Conservation (phyloP, 1,284 basidiomycete genomes). For the Austroboletus olivaceoglutinosus region DNA sequence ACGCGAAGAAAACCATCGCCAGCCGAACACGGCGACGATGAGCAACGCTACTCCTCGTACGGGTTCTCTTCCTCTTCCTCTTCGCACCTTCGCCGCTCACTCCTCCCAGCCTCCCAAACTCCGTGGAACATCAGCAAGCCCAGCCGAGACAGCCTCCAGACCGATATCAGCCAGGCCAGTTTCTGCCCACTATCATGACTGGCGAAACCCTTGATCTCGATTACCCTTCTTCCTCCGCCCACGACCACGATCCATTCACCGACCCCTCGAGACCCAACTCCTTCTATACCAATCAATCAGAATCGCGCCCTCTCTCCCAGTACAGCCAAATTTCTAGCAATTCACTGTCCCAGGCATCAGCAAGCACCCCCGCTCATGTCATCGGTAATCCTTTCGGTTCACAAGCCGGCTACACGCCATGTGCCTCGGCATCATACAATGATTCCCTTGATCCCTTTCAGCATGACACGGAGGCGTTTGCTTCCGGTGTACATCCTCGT, state of each 20-base stretch:
- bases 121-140: not conserved
- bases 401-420: slow-evolving; percentile 6
- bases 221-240: slow-evolving; percentile 15
- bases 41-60: slow-evolving; percentile 2
- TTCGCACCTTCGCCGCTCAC: not conserved
- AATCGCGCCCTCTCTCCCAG: slow-evolving; percentile 27
- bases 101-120: slow-evolving; percentile 8
- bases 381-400: slow-evolving; percentile 26
- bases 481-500: slow-evolving; percentile 57
- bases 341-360: slow-evolving; percentile 25
- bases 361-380: slow-evolving; percentile 11
- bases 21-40: not conserved
- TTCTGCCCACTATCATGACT: slow-evolving; percentile 36
- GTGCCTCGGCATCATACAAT: slow-evolving; percentile 22
- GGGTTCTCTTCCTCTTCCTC: slow-evolving; percentile 1
- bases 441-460: slow-evolving; percentile 45
- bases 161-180: slow-evolving; percentile 35
- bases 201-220: slow-evolving; percentile 38
- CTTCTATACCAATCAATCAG: slow-evolving; percentile 24
- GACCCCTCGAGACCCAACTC: slow-evolving; percentile 25
- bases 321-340: slow-evolving; percentile 24
- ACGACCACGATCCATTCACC: slow-evolving; percentile 30
- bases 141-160: slow-evolving; percentile 22
- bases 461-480: slow-evolving; percentile 62
- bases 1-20: slow-evolving; percentile 25